These are phyloP conservation scores for Guillardia theta DNA, from an alignment of 78 protist genomes.

Conservation along the genomic window DNA sequence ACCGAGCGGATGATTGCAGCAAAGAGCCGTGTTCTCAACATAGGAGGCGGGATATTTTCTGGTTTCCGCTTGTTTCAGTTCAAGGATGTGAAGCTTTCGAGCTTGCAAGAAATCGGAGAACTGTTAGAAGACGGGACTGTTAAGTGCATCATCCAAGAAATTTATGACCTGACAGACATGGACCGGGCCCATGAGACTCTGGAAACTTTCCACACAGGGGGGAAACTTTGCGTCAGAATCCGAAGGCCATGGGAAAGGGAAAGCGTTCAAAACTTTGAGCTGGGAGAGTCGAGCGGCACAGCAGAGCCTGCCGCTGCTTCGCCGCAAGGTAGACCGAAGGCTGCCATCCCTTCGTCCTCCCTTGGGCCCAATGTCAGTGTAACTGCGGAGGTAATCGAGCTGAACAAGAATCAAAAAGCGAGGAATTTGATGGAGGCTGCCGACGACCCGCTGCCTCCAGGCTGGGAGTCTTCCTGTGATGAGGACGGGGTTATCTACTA, in stretches of 20 bases:
- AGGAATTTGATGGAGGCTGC: too few species aligned
- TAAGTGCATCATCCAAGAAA: neutral
- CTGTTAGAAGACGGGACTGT: neutral
- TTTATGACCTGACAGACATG: neutral
- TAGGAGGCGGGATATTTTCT: neutral
- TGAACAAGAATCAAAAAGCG: too few species aligned
- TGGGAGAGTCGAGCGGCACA: too few species aligned
- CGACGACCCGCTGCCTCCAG: too few species aligned
- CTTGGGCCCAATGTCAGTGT: too few species aligned
- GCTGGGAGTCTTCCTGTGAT: neutral
- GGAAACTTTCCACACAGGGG: neutral
- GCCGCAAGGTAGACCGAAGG: neutral
- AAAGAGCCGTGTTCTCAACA: neutral
- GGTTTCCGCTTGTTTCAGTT: neutral
- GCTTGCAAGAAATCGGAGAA: neutral
- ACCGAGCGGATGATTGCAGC: neutral
- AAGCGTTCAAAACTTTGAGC: neutral
- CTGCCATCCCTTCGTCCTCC: neutral
- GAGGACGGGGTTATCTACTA: neutral
- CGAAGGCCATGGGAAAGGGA: conserved; percentile 5
- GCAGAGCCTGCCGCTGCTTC: too few species aligned
- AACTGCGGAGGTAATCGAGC: too few species aligned
- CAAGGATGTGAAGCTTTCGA: neutral
- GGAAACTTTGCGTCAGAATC: neutral
- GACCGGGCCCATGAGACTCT: neutral